Evolutionary conservation across 2,329 filamentous ascomycete genomes (phyloP).

Genomic region (Fusarium sublunatum): DNA sequence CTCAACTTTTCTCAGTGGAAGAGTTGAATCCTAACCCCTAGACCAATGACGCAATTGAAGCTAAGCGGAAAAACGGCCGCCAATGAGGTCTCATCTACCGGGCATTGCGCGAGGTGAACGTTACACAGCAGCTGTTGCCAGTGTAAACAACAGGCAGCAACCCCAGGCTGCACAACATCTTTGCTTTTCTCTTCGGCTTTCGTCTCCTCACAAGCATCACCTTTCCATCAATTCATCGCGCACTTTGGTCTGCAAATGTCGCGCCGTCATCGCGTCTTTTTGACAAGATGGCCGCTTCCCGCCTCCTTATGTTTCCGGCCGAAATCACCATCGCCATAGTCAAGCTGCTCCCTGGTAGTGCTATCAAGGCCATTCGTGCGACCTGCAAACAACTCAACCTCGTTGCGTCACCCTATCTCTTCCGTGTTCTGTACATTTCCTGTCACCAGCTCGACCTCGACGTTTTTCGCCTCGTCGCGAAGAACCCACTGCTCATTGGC

Average conservation of each 20-base stretch:
- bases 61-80: too few relatives aligned
- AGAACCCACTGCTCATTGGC: constrained; percentile 5
- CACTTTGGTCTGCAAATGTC: accelerated
- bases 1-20: background rate
- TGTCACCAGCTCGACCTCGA: constrained; percentile 24
- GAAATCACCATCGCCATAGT: background rate
- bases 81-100: too few relatives aligned
- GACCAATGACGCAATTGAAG: too few relatives aligned
- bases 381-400: constrained; percentile 4
- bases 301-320: background rate
- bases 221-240: background rate
- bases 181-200: too few relatives aligned
- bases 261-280: background rate
- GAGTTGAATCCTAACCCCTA: too few relatives aligned
- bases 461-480: background rate
- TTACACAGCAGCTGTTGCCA: background rate
- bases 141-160: background rate
- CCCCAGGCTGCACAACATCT: background rate
- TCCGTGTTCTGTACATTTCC: constrained; percentile 7
- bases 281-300: background rate
- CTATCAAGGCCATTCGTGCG: background rate
- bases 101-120: background rate
- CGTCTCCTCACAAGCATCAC: too few relatives aligned
- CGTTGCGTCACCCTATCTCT: background rate
- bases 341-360: background rate